These are phyloP conservation scores for Volvox africanus DNA, from an alignment of 139 green algal genomes.

Conservation along the genomic window DNA sequence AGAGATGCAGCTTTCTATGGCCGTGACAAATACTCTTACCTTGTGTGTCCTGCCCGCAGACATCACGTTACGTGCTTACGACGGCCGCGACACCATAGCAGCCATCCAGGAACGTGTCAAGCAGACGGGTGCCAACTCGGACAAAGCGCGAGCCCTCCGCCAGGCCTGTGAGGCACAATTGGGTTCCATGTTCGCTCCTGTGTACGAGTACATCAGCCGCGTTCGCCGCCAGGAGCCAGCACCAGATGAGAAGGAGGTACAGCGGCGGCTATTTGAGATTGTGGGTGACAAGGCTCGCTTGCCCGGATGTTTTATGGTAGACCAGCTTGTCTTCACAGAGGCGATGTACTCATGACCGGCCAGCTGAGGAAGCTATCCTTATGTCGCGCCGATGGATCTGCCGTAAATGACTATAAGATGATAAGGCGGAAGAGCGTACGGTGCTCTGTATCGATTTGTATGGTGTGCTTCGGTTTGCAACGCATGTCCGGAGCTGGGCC, in stretches of 20 bases:
- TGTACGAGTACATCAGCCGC: constrained; percentile 55
- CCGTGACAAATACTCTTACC: no score
- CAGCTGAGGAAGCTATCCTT: no score
- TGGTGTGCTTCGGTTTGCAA: no score
- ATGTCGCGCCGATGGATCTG: no score
- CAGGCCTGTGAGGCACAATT: constrained; percentile 28
- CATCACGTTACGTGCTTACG: constrained; percentile 22
- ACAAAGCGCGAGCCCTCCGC: constrained; percentile 31
- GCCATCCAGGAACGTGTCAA: constrained; percentile 36
- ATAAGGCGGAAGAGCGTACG: no score
- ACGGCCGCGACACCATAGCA: constrained; percentile 43
- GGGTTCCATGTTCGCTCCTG: constrained; percentile 24
- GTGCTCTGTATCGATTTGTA: no score
- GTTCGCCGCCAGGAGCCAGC: constrained; percentile 24
- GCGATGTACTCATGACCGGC: constrained; percentile 46
- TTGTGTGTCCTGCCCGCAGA: not conserved
- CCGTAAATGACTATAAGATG: no score
- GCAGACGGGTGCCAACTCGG: constrained; percentile 26
- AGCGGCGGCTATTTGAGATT: constrained; percentile 59
- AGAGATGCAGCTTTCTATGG: no score
- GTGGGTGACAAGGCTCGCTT: constrained; percentile 59
- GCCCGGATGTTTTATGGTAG: constrained; percentile 64
- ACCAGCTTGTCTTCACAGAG: constrained; percentile 74
- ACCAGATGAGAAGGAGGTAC: constrained; percentile 45
- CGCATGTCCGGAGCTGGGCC: no score